Conservation (phyloP, 2,329 filamentous ascomycete species). For the Colletotrichum euphorbiae region DNA sequence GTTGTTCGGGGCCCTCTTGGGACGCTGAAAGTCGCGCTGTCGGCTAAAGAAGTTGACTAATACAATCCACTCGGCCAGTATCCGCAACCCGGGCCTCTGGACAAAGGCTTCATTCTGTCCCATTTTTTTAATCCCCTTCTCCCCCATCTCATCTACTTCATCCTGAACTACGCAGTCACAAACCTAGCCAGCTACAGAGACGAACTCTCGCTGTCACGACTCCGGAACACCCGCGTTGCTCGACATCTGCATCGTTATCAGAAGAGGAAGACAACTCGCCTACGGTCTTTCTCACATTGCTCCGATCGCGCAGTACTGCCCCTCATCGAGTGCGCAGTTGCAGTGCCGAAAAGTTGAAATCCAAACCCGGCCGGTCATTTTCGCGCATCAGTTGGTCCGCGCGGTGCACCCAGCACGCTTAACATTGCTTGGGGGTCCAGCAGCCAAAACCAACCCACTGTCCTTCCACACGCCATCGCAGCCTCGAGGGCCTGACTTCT, state of each 20-base stretch:
- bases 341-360: slow-evolving; percentile 26
- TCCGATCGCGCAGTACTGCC: slow-evolving; percentile 10
- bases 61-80: slow-evolving; percentile 37
- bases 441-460: slow-evolving; percentile 26
- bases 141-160: slow-evolving; percentile 38
- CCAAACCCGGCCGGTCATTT: slow-evolving; percentile 11
- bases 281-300: slow-evolving; percentile 1
- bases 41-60: slow-evolving; percentile 41
- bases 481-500: slow-evolving; percentile 16
- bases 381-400: slow-evolving; percentile 22
- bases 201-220: slow-evolving; percentile 11
- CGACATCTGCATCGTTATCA: not conserved
- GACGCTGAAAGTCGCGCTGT: slow-evolving; percentile 33
- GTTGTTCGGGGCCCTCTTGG: slow-evolving; percentile 12
- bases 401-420: slow-evolving; percentile 17
- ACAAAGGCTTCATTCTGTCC: slow-evolving; percentile 40
- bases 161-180: slow-evolving; percentile 24
- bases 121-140: slow-evolving; percentile 37
- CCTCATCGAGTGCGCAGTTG: slow-evolving; percentile 13
- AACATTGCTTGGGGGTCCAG: slow-evolving; percentile 12
- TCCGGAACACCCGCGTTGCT: not conserved
- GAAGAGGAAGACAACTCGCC: slow-evolving; percentile 4
- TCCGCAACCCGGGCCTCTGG: slow-evolving; percentile 31
- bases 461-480: slow-evolving; percentile 33
- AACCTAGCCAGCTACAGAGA: slow-evolving; percentile 6